Evolutionary conservation across 164 flowering plant species (phyloP).

Genomic region (Annona squamosa): DNA sequence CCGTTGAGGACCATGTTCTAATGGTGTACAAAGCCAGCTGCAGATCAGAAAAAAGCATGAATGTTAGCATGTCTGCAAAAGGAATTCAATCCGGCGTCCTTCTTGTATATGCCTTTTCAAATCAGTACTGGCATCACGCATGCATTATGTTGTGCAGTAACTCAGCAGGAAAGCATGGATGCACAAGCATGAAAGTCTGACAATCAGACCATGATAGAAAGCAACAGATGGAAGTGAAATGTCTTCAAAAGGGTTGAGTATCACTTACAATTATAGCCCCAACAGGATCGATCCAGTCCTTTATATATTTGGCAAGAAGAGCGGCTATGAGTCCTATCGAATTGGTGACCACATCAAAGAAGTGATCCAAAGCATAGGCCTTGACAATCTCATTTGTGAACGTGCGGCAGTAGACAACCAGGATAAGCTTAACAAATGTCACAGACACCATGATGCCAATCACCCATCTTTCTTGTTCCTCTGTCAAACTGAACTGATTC

Average conservation of each 20-base stretch:
- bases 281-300: constrained; percentile 79
- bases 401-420: constrained; percentile 65
- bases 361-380: constrained; percentile 95
- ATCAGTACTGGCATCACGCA: neutral
- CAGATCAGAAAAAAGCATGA: constrained; percentile 11
- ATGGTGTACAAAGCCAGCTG: constrained; percentile 94
- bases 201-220: neutral
- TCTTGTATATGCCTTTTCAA: neutral
- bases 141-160: neutral
- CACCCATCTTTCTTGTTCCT: constrained; percentile 68
- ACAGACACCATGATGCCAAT: constrained; percentile 77
- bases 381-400: constrained; percentile 87
- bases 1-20: constrained; percentile 86
- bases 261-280: constrained; percentile 89
- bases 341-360: constrained; percentile 87
- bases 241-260: too few relatives aligned
- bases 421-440: constrained; percentile 58
- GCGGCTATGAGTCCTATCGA: constrained; percentile 75
- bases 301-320: constrained; percentile 65
- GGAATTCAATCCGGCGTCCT: neutral
- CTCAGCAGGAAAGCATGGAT: neutral
- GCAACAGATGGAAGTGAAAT: too few relatives aligned
- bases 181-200: neutral
- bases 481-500: constrained; percentile 41
- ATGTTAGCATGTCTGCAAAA: neutral